These are phyloP conservation scores for Xylaria multiplex DNA, from an alignment of 2,329 filamentous ascomycete species.

Conservation along the genomic window DNA sequence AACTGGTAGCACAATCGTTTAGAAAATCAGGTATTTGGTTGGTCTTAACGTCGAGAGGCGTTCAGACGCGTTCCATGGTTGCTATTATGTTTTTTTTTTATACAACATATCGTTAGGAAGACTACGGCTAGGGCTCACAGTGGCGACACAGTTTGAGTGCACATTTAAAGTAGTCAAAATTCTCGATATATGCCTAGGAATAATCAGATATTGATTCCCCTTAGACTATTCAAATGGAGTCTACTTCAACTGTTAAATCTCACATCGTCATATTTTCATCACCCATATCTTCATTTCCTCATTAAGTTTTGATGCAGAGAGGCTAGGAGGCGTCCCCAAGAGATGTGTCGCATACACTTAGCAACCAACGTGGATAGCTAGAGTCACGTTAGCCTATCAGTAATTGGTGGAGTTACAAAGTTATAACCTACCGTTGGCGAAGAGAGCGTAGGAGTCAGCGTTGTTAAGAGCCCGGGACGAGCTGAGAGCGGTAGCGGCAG, in stretches of 20 bases:
- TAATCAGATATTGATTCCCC: slow-evolving; percentile 17
- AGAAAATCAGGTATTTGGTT: not conserved
- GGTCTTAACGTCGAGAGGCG: slow-evolving; percentile 3
- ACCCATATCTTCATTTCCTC: slow-evolving; percentile 9
- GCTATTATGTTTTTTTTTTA: not conserved
- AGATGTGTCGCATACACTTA: slow-evolving; percentile 42
- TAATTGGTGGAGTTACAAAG: not conserved
- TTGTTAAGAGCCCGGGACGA: slow-evolving; percentile 65
- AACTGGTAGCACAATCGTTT: slow-evolving; percentile 5
- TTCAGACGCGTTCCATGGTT: not conserved
- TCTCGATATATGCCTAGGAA: not conserved
- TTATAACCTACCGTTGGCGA: slow-evolving; percentile 55
- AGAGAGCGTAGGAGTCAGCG: slow-evolving; percentile 67
- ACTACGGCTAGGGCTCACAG: not conserved
- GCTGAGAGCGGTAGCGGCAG: slow-evolving; percentile 60
- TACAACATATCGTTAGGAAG: not conserved
- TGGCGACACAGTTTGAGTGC: not conserved
- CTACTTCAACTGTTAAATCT: slow-evolving; percentile 15
- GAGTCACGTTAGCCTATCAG: slow-evolving; percentile 20
- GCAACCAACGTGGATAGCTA: slow-evolving; percentile 53
- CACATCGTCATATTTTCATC: slow-evolving; percentile 18
- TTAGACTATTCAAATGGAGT: not conserved
- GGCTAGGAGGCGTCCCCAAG: not conserved
- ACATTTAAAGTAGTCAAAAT: not conserved
- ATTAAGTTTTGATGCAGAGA: not conserved